Percentiles rank a stretch among this genome's conserved stretches.
phyloP scores from a whole-genome alignment of 768 basidiomycete species.

The Chalciporus pseudorubinellus region DNA sequence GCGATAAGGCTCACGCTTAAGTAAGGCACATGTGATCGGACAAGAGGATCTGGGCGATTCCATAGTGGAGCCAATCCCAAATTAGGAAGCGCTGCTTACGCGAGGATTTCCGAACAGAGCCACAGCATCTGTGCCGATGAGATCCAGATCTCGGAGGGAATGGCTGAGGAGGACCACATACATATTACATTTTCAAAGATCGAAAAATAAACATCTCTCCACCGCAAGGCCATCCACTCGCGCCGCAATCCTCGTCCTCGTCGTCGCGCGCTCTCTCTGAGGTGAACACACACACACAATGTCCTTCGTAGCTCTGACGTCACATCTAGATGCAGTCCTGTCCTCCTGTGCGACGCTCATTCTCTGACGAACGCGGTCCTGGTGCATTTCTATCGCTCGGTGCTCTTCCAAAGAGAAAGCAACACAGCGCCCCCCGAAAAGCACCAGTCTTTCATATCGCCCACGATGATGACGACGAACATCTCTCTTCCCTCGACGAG shows the following conservation, averaged over 20 bases:
- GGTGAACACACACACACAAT: not conserved
- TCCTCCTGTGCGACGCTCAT: slow-evolving; percentile 19
- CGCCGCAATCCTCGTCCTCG: not conserved
- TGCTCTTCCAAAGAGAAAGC: slow-evolving; percentile 42
- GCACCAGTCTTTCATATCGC: slow-evolving; percentile 18
- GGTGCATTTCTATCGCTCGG: slow-evolving; percentile 52
- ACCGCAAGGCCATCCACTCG: too few relatives aligned
- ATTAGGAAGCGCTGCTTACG: not conserved
- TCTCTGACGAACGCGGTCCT: slow-evolving; percentile 40
- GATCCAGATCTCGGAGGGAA: slow-evolving; percentile 22
- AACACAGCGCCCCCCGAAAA: slow-evolving; percentile 14
- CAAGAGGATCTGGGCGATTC: slow-evolving; percentile 16
- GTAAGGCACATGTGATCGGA: slow-evolving; percentile 24
- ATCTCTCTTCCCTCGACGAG: slow-evolving; percentile 16
- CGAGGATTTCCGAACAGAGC: not conserved
- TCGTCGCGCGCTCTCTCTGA: not conserved
- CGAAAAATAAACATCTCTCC: not conserved
- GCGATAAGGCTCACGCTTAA: slow-evolving; percentile 21
- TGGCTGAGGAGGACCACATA: not conserved
- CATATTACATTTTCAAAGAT: slow-evolving; percentile 15
- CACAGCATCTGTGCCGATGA: slow-evolving; percentile 5
- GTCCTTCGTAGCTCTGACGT: slow-evolving; percentile 2
- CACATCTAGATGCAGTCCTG: slow-evolving; percentile 16
- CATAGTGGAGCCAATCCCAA: slow-evolving; percentile 19
- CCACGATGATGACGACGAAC: slow-evolving; percentile 26